Evolutionary conservation across 805 yeast genomes (phyloP).

Genomic region (Torulaspora indica): DNA sequence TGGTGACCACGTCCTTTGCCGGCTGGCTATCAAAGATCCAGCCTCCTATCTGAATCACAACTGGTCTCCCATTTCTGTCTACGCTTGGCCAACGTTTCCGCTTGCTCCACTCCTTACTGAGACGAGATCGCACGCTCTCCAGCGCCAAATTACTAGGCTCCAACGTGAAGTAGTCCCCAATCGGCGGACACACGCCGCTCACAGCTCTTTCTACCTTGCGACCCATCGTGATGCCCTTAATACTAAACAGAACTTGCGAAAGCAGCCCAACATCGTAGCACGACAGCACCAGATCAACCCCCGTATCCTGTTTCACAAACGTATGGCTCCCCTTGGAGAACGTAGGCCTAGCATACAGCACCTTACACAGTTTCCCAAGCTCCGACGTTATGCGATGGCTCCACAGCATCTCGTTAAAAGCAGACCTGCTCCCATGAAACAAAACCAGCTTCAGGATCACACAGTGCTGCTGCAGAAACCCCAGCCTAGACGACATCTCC

Average conservation of each 20-base stretch:
- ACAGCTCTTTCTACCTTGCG: not conserved
- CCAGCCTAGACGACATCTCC: slow-evolving; percentile 5
- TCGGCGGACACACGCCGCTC: slow-evolving; percentile 1
- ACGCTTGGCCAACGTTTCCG: too few species aligned
- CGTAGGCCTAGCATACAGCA: slow-evolving; percentile 20
- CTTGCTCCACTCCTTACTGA: slow-evolving; percentile 9
- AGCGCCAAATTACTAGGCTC: slow-evolving; percentile 5
- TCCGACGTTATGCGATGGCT: slow-evolving; percentile 8
- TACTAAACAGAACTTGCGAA: slow-evolving; percentile 14
- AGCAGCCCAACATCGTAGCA: slow-evolving; percentile 10
- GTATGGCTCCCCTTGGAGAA: slow-evolving; percentile 10
- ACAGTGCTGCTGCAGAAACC: slow-evolving; percentile 13
- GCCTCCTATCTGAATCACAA: slow-evolving; percentile 1
- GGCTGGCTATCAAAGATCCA: slow-evolving; percentile 8
- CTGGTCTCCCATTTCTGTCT: not conserved
- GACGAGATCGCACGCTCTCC: slow-evolving; percentile 5
- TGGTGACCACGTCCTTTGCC: not conserved
- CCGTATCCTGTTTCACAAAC: slow-evolving; percentile 11
- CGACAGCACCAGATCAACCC: slow-evolving; percentile 18
- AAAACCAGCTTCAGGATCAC: slow-evolving; percentile 16
- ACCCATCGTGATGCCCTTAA: slow-evolving; percentile 16
- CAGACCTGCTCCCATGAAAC: slow-evolving; percentile 6
- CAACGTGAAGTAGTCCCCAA: slow-evolving; percentile 4
- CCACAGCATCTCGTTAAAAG: slow-evolving; percentile 16
- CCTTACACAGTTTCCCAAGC: slow-evolving; percentile 17